Evolutionary conservation across 768 basidiomycete genomes (phyloP).

Genomic region (Serendipita sp.): DNA sequence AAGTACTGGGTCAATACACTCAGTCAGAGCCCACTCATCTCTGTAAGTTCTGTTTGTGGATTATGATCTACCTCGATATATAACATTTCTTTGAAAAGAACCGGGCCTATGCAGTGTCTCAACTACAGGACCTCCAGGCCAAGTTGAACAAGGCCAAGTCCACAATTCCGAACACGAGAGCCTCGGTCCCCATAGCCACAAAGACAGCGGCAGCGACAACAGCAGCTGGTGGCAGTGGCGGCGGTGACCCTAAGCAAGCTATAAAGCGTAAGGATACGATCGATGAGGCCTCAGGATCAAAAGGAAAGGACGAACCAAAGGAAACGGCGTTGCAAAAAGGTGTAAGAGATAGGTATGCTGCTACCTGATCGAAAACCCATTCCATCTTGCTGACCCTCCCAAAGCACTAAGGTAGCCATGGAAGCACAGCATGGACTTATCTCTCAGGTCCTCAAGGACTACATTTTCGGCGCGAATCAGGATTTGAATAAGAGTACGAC

Average conservation of each 20-base stretch:
- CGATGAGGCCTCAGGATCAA: slow-evolving; percentile 5
- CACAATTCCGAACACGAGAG: slow-evolving; percentile 41
- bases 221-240: not conserved
- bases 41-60: slow-evolving; percentile 29
- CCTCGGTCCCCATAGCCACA: slow-evolving; percentile 22
- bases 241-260: slow-evolving; percentile 6
- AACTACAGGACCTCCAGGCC: slow-evolving; percentile 76
- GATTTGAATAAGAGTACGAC: not conserved
- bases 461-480: slow-evolving; percentile 38
- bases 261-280: slow-evolving; percentile 29
- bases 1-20: slow-evolving; percentile 99
- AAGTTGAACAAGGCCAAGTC: slow-evolving; percentile 65
- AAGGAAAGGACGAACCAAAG: slow-evolving; percentile 49
- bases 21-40: slow-evolving; percentile 81
- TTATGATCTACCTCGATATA: not conserved
- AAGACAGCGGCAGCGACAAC: slow-evolving; percentile 29
- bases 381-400: not conserved
- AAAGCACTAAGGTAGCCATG: slow-evolving; percentile 71
- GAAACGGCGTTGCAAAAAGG: slow-evolving; percentile 79
- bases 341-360: slow-evolving; percentile 70
- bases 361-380: not conserved
- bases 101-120: slow-evolving; percentile 82
- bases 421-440: slow-evolving; percentile 92
- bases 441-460: slow-evolving; percentile 82
- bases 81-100: slow-evolving; percentile 38